Evolutionary conservation across 2,329 filamentous ascomycete genomes (phyloP).

Genomic region (Clonostachys rhizophaga): DNA sequence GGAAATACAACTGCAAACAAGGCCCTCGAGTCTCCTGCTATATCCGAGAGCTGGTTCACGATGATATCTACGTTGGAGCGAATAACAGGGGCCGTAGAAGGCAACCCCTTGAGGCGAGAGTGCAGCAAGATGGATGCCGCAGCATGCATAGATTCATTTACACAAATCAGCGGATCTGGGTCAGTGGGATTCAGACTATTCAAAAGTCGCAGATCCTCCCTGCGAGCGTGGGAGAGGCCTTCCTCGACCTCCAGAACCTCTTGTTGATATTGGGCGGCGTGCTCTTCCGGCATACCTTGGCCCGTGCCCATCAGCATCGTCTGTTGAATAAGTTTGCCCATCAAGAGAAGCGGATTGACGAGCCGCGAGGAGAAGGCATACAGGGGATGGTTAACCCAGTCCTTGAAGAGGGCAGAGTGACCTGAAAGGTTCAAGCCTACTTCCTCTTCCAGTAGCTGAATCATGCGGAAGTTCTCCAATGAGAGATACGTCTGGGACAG

Average conservation of each 20-base stretch:
- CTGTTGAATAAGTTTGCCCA: conserved; percentile 6
- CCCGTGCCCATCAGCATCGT: neutral
- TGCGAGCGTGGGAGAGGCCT: conserved; percentile 5
- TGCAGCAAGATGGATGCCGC: conserved; percentile 6
- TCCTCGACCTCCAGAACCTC: conserved; percentile 4
- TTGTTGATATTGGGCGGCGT: neutral
- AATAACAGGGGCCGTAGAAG: conserved; percentile 6
- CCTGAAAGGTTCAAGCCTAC: conserved; percentile 2
- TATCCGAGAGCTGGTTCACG: conserved; percentile 3
- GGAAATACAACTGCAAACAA: conserved; percentile 7
- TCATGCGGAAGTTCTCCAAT: conserved; percentile 1
- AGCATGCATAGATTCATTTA: conserved; percentile 9
- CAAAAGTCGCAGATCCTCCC: conserved; percentile 3
- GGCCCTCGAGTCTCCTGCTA: conserved; percentile 3
- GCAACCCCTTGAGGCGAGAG: conserved; percentile 4
- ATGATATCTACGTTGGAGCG: conserved; percentile 4
- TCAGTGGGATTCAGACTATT: conserved; percentile 1
- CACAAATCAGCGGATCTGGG: conserved; percentile 2
- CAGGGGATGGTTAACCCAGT: conserved; percentile 8
- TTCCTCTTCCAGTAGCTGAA: conserved; percentile 7
- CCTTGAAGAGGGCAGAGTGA: conserved; percentile 5
- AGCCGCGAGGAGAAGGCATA: conserved; percentile 8
- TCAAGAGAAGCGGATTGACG: conserved; percentile 7
- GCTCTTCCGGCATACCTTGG: neutral
- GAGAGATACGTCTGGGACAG: neutral